Percentiles rank a stretch among this genome's conserved stretches.
These are phyloP conservation scores for Cadophora malorum DNA, from an alignment of 2,329 filamentous ascomycete species.

Conservation along the genomic window DNA sequence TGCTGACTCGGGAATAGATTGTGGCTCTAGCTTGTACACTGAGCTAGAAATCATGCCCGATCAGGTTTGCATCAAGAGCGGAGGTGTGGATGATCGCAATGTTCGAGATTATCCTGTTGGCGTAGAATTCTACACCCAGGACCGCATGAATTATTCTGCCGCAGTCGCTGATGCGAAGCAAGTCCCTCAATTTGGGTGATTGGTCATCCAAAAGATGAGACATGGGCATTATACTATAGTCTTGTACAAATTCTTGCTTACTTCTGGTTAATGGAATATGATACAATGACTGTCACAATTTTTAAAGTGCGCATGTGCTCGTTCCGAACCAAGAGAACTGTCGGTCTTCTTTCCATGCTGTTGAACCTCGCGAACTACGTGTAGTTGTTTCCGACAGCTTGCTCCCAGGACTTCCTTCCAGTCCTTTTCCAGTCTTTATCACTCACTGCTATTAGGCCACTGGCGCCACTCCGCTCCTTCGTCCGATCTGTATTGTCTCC, in stretches of 20 bases:
- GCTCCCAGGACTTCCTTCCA: too few relatives aligned
- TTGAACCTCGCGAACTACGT: too few relatives aligned
- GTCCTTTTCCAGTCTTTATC: too few relatives aligned
- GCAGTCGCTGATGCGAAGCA: conserved; percentile 55
- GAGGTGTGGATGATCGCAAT: conserved; percentile 56
- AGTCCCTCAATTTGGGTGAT: conserved; percentile 44
- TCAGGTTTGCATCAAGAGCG: conserved; percentile 57
- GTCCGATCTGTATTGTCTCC: neutral
- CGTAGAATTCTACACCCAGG: conserved; percentile 60
- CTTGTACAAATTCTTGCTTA: neutral
- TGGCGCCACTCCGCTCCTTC: neutral
- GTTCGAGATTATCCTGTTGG: conserved; percentile 48
- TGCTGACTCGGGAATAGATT: conserved; percentile 39
- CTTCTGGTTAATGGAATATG: neutral
- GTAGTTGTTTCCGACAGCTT: too few relatives aligned
- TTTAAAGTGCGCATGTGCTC: too few relatives aligned
- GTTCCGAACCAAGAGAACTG: too few relatives aligned
- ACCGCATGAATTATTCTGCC: conserved; percentile 53
- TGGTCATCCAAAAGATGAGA: neutral
- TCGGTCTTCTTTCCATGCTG: too few relatives aligned
- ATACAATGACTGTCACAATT: neutral
- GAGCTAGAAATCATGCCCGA: conserved; percentile 60
- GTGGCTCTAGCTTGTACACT: conserved; percentile 58
- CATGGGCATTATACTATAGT: neutral
- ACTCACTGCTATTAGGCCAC: too few relatives aligned